Evolutionary conservation across 371 early-diverging fungal species (phyloP), one percentile per base, ranked within the genome.

Genomic region (Mucor velutinosus): DNA sequence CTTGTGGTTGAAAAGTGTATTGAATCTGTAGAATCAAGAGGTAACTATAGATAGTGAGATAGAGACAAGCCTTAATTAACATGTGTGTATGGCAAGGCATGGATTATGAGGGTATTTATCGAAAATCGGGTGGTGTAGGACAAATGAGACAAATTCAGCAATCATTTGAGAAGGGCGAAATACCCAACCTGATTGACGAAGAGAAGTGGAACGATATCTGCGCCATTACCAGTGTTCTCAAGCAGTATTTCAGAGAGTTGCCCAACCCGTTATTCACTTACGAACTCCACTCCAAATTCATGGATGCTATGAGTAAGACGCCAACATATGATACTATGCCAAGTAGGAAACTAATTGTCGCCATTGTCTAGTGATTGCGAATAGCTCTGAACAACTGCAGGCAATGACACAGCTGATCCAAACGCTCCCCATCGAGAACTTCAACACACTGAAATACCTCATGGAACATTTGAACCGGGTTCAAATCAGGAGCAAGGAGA

Each of bases 241-340:
- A 97, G 75, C 95, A 95, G 76, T 98, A 96, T 67, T 87, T 98
- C 60, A 86, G 98, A 33, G 95, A 94, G 21, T 66, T 97, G 67
- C 97, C 97, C 0, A 91, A 94, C 58, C 98, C 98, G 0, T 71
- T 98, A 30, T 81, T 98, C 69, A 95, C 96, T 0, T 90, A 81
- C 74, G 89, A 92, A 29, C 77, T 92, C 17, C 90, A 95, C 69
- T 72, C 81, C 4, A 73, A 90, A 41, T 97, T 95, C 74, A 85
- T 95, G 64, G 87, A 88, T 33, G 86, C 88, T 6, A 80, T 84
- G 12, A 66, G 82, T 76, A 77, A 78, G 75, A 12, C 15, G 15
- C 32, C 7, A 0, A 25, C 11, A 17, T 29, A 25, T 1, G 37
- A 53, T 51, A 35, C 30, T n/a, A 27, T 12, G 25, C 6, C 6